A percentile compares a stretch with the other conserved stretches of the same genome.
Evolutionary conservation across 2,329 filamentous ascomycete genomes (phyloP).

Genomic region (Fulvia fulva): DNA sequence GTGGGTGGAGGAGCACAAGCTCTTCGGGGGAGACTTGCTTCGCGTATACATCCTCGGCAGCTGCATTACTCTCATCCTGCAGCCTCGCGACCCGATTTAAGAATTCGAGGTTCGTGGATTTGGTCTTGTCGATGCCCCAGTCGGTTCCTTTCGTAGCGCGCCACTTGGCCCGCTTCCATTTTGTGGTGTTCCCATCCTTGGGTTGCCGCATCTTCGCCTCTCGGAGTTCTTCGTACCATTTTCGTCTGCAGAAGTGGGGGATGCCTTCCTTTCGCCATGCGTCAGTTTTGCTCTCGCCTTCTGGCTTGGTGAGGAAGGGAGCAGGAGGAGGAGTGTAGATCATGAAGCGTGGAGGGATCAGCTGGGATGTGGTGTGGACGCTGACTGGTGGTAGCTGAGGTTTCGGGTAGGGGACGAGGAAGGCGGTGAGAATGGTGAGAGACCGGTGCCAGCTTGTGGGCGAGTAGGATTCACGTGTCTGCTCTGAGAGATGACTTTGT

Average conservation of each 20-base stretch:
- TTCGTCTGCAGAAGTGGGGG: constrained; percentile 42
- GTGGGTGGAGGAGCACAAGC: constrained; percentile 41
- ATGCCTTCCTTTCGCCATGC: constrained; percentile 37
- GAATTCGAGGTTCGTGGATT: constrained; percentile 42
- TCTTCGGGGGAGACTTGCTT: constrained; percentile 39
- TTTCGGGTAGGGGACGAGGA: constrained; percentile 43
- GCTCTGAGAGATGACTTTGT: neutral
- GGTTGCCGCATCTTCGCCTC: constrained; percentile 36
- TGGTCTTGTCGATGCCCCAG: constrained; percentile 41
- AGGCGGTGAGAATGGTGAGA: constrained; percentile 40
- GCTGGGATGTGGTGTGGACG: constrained; percentile 27
- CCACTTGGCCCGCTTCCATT: constrained; percentile 43
- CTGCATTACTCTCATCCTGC: constrained; percentile 21
- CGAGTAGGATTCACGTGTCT: constrained; percentile 13
- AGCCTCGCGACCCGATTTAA: constrained; percentile 36
- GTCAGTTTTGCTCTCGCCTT: constrained; percentile 30
- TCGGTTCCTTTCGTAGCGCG: constrained; percentile 39
- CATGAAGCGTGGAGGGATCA: constrained; percentile 40
- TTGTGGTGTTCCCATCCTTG: constrained; percentile 37
- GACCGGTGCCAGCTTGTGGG: constrained; percentile 39
- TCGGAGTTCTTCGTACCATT: constrained; percentile 46
- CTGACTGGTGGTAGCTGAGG: constrained; percentile 30
- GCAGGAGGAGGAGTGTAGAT: constrained; percentile 45
- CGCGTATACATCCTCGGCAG: constrained; percentile 31
- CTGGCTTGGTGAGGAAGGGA: constrained; percentile 38